Percentiles rank a stretch among this genome's conserved stretches.
Conservation (phyloP, 805 yeast species). For the Zygoascus biomembranicola region DNA sequence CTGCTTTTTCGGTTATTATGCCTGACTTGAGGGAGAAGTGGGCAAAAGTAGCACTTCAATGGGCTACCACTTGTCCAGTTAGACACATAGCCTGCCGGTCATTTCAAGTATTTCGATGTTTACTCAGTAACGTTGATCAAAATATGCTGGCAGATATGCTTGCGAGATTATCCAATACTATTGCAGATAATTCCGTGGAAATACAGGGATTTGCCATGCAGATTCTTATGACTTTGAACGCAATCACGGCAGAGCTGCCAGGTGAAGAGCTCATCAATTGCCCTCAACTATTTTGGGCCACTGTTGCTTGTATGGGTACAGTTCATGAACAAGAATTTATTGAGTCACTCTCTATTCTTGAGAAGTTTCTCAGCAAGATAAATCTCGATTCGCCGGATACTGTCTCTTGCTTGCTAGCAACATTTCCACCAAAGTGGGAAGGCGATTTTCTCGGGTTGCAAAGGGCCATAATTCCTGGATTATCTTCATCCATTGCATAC, state of each 20-base stretch:
- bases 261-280: slow-evolving; percentile 71
- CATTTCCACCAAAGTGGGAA: slow-evolving; percentile 95
- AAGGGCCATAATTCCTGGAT: slow-evolving; percentile 67
- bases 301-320: slow-evolving; percentile 84
- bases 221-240: slow-evolving; percentile 90
- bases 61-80: slow-evolving; percentile 98
- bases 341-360: slow-evolving; percentile 73
- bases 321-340: slow-evolving; percentile 89
- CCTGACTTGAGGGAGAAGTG: slow-evolving; percentile 66
- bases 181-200: slow-evolving; percentile 80
- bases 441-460: slow-evolving; percentile 88
- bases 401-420: slow-evolving; percentile 69
- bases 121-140: slow-evolving; percentile 74
- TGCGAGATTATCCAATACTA: slow-evolving; percentile 84
- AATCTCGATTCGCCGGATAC: slow-evolving; percentile 81
- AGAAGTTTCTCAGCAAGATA: slow-evolving; percentile 77
- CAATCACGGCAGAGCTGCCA: slow-evolving; percentile 78
- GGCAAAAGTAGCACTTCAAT: slow-evolving; percentile 72
- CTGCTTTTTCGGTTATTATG: slow-evolving; percentile 35
- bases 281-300: slow-evolving; percentile 93
- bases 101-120: slow-evolving; percentile 82
- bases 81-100: slow-evolving; percentile 96
- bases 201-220: slow-evolving; percentile 97
- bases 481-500: slow-evolving; percentile 72
- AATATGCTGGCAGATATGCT: slow-evolving; percentile 89